phyloP scores from a whole-genome alignment of 441 rosid species.

The Arabidopsis lyrata region DNA sequence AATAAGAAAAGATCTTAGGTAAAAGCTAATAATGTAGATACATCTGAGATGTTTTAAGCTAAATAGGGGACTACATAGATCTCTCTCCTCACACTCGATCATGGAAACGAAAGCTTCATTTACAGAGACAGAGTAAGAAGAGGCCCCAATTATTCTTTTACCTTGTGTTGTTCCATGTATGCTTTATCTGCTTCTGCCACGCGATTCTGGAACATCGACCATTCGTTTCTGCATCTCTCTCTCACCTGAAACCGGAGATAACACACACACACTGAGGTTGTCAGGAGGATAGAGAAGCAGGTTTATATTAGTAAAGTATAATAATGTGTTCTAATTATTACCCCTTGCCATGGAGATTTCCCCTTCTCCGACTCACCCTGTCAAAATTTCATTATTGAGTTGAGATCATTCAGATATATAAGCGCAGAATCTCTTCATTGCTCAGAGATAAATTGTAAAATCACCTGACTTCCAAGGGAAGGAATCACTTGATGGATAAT shows the following conservation, averaged over 20 bases:
- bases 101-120: conserved; percentile 46
- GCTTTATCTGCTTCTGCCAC: conserved; percentile 62
- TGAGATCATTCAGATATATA: conserved; percentile 28
- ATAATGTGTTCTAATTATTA: conserved; percentile 40
- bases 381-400: conserved; percentile 38
- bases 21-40: conserved; percentile 16
- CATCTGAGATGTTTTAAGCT: conserved; percentile 34
- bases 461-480: conserved; percentile 75
- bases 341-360: conserved; percentile 79
- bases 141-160: conserved; percentile 12
- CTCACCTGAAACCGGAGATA: conserved; percentile 54
- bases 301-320: conserved; percentile 9
- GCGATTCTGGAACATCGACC: conserved; percentile 69
- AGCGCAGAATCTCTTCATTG: conserved; percentile 2
- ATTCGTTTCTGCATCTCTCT: conserved; percentile 68
- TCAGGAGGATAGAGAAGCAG: conserved; percentile 6
- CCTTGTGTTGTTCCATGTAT: conserved; percentile 44
- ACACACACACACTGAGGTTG: conserved; percentile 29
- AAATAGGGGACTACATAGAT: neutral
- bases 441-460: conserved; percentile 13
- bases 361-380: conserved; percentile 65
- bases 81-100: conserved; percentile 36
- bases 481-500: conserved; percentile 80
- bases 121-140: conserved; percentile 36
- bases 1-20: neutral